A percentile compares a stretch with the other conserved stretches of the same genome.
Evolutionary conservation across 2,329 filamentous ascomycete species (phyloP).

Genomic region (Cryoendolithus antarcticus): DNA sequence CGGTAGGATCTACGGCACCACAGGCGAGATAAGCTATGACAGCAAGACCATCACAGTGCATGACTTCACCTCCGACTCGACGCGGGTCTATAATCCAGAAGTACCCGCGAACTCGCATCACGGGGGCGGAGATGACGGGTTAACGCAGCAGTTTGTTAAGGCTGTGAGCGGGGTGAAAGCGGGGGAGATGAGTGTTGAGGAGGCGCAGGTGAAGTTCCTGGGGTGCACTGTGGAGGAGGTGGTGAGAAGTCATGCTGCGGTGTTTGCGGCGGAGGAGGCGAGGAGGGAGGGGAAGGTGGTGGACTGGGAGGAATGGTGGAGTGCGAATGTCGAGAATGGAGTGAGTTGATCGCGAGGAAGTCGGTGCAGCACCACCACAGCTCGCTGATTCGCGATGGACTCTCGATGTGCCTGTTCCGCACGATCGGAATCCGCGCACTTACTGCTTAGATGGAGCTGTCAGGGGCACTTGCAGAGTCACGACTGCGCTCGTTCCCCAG

Average conservation of each 20-base stretch:
- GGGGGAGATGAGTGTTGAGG: slow-evolving; percentile 49
- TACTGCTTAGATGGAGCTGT: no score
- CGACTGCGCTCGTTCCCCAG: no score
- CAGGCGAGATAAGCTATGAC: slow-evolving; percentile 79
- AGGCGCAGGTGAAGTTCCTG: slow-evolving; percentile 63
- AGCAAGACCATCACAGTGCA: slow-evolving; percentile 63
- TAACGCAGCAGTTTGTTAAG: slow-evolving; percentile 69
- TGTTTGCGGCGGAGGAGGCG: slow-evolving; percentile 89
- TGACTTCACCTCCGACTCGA: slow-evolving; percentile 51
- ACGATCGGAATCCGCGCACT: no score
- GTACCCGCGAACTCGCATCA: slow-evolving; percentile 40
- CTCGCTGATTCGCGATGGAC: no score
- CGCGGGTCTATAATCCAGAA: slow-evolving; percentile 47
- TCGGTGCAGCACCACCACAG: no score
- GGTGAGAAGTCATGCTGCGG: slow-evolving; percentile 79
- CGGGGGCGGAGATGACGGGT: slow-evolving; percentile 68
- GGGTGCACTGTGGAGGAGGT: slow-evolving; percentile 79
- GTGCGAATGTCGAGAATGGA: slow-evolving; percentile 33
- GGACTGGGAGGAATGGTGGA: slow-evolving; percentile 69
- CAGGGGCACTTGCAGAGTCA: no score
- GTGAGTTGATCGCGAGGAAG: neutral
- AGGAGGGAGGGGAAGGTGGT: slow-evolving; percentile 57
- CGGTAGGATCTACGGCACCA: slow-evolving; percentile 72
- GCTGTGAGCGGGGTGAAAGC: slow-evolving; percentile 73
- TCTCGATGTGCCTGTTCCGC: no score